These are phyloP conservation scores for Calycina herbarum DNA, from an alignment of 2,329 filamentous ascomycete genomes.

Conservation along the genomic window DNA sequence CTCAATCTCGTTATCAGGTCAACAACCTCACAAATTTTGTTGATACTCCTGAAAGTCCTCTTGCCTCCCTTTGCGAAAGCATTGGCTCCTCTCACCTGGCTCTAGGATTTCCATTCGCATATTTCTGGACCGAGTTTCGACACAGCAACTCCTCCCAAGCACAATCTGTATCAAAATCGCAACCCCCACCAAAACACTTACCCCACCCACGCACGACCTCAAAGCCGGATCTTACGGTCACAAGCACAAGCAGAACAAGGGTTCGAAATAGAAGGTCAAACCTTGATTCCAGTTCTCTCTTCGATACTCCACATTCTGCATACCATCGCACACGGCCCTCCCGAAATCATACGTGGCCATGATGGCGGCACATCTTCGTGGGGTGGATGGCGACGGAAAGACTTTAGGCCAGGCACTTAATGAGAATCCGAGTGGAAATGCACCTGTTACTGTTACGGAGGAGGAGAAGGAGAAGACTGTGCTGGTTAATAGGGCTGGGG, in stretches of 20 bases:
- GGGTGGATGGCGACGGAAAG: conserved; percentile 23
- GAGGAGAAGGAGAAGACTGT: conserved; percentile 25
- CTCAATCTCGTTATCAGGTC: not conserved
- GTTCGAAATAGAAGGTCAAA: not conserved
- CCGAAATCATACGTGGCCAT: conserved; percentile 17
- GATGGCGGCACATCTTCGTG: conserved; percentile 35
- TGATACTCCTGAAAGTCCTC: not conserved
- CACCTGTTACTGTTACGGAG: not conserved
- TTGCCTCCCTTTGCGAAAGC: not conserved
- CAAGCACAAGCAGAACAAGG: not conserved
- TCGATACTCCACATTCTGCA: not conserved
- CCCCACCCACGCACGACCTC: conserved; percentile 5
- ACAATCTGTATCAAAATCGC: not conserved
- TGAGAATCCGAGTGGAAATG: conserved; percentile 13
- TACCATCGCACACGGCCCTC: not conserved
- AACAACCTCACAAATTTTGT: not conserved
- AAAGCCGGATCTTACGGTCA: not conserved
- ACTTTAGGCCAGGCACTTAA: conserved; percentile 32
- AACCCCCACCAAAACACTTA: not conserved
- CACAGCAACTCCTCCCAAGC: not conserved
- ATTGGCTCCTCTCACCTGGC: not conserved
- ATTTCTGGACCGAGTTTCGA: not conserved
- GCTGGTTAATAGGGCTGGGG: conserved; percentile 56
- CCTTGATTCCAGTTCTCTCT: not conserved
- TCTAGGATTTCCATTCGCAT: not conserved